Evolutionary conservation across 140 eudicot species (phyloP), one percentile per base, ranked within the genome.

Genomic region (Erigeron philadelphicus): DNA sequence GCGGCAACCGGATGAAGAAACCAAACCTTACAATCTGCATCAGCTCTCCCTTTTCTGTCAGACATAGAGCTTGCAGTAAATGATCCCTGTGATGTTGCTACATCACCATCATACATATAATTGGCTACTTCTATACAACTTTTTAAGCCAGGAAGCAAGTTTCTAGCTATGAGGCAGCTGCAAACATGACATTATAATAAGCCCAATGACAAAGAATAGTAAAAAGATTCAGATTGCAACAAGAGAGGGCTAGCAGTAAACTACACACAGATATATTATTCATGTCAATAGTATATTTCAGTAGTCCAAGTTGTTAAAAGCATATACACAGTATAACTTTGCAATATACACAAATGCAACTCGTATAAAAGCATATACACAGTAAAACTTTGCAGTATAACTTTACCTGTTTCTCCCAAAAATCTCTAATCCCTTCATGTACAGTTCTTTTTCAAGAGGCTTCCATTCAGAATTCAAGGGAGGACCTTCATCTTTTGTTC

Each of bases 161-260:
- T 93, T 82, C 95, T 79, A 41, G 95, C 94, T 79, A 93, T 93
- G 63, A 86, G 84, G 79, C 98, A 93, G 71, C 98, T 93, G 89
- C 85, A 77, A 61, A 72, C 78, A 80, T 61, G 73, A 73, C 58
- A 65, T 45, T 68, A 67, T 43, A 15, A 64, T 46, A 70, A 79
- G 67, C 59, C 66, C 73, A 74, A 50, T 38, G 67, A 21, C 7
- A 67, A 69, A 53, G 43, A 60, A 45, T 16, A 54, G 23, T 54
- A 40, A 31, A 64, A 67, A 12, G 48, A 16, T 13, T 66, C 65
- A 46, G 71, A n/a, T 58, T 42, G 38, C 46, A 70, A 44, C 8
- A 16, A 17, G 8, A 40, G 54, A 67, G 59, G 58, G 8, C 4
- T 4, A 70, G 23, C 54, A 35, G 49, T 62, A 35, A 35, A 68